Evolutionary conservation across 768 basidiomycete genomes (phyloP).

Genomic region (Daedalea quercina): DNA sequence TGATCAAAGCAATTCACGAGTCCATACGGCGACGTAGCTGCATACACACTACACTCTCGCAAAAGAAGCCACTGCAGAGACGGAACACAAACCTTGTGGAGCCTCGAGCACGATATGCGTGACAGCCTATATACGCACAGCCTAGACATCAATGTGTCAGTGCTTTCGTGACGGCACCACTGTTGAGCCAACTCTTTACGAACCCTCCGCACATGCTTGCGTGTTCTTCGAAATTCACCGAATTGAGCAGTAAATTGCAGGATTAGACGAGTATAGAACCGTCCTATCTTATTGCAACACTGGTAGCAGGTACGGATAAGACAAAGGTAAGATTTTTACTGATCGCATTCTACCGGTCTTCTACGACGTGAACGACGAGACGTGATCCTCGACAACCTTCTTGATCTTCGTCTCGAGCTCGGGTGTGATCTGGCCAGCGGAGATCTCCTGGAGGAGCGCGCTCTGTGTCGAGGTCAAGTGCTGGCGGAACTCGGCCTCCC

Average conservation of each 20-base stretch:
- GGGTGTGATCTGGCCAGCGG: constrained; percentile 75
- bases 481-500: constrained; percentile 89
- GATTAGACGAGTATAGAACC: constrained; percentile 15
- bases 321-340: constrained; percentile 14
- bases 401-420: constrained; percentile 93
- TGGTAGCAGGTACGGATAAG: constrained; percentile 8
- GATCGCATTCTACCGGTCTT: constrained; percentile 11
- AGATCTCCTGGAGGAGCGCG: constrained; percentile 78
- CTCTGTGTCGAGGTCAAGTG: constrained; percentile 73
- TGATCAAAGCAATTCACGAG: too few relatives aligned
- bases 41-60: too few relatives aligned
- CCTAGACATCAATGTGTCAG: not conserved
- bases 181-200: too few relatives aligned
- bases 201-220: too few relatives aligned
- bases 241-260: too few relatives aligned
- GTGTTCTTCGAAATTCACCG: too few relatives aligned
- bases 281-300: constrained; percentile 9
- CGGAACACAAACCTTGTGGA: too few relatives aligned
- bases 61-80: too few relatives aligned
- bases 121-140: not conserved
- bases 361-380: constrained; percentile 61
- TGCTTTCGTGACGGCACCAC: not conserved
- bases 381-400: constrained; percentile 89
- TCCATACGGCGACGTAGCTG: too few relatives aligned
- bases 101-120: too few relatives aligned